Percentiles rank a stretch among this genome's conserved stretches.
Evolutionary conservation across 2,329 filamentous ascomycete genomes (phyloP).

Genomic region (Xylaria hypoxylon): DNA sequence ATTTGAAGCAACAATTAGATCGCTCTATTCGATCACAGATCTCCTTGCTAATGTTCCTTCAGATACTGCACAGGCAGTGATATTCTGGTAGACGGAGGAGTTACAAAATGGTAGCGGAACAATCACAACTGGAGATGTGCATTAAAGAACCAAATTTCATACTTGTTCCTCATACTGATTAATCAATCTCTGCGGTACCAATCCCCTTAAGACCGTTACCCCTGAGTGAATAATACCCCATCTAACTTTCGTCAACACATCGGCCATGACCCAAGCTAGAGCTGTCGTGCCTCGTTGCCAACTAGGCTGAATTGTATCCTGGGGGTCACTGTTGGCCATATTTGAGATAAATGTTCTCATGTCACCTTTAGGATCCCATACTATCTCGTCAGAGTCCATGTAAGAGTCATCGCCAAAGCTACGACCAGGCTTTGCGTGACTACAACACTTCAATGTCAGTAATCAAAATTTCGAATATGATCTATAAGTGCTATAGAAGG

Average conservation of each 20-base stretch:
- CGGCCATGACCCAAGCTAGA: constrained; percentile 66
- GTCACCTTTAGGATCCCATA: constrained; percentile 62
- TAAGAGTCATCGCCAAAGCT: constrained; percentile 49
- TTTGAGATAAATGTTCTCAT: constrained; percentile 58
- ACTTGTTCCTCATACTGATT: constrained; percentile 37
- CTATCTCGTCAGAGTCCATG: constrained; percentile 59
- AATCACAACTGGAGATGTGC: neutral
- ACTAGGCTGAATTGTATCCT: constrained; percentile 45
- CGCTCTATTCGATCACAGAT: neutral
- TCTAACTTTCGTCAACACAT: constrained; percentile 65
- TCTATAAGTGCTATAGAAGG: too few species aligned
- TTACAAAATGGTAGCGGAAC: constrained; percentile 52
- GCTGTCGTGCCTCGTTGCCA: constrained; percentile 63
- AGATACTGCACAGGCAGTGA: constrained; percentile 57
- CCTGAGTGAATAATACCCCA: constrained; percentile 73
- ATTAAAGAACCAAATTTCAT: neutral
- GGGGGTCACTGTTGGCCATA: constrained; percentile 56
- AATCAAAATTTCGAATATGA: neutral
- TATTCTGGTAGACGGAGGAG: constrained; percentile 60
- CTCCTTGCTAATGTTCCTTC: constrained; percentile 32
- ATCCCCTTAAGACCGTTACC: constrained; percentile 63
- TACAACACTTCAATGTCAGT: neutral
- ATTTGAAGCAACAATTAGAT: neutral
- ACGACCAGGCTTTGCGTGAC: constrained; percentile 51
- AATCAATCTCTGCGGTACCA: constrained; percentile 44